These are phyloP conservation scores for Kwoniella botswanensis DNA, from an alignment of 768 basidiomycete genomes.

Conservation along the genomic window DNA sequence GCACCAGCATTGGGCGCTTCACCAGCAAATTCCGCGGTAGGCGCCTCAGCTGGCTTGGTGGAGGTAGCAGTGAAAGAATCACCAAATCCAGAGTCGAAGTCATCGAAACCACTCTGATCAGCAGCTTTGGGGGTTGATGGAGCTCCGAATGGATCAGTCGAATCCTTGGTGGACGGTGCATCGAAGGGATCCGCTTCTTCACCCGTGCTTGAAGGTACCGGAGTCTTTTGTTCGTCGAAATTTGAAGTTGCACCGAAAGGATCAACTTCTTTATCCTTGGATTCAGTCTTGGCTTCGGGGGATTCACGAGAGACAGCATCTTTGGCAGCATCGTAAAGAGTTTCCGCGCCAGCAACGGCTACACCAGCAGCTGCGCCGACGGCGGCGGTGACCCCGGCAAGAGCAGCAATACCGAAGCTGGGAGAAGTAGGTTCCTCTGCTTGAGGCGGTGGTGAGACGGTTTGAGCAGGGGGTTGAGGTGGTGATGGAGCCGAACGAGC, in stretches of 20 bases:
- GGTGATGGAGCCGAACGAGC: background rate
- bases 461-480: constrained; percentile 5
- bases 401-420: constrained; percentile 37
- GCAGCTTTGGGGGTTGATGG: constrained; percentile 13
- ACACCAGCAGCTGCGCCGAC: constrained; percentile 29
- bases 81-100: constrained; percentile 51
- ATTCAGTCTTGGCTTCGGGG: constrained; percentile 13
- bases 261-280: constrained; percentile 20
- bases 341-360: constrained; percentile 39
- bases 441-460: constrained; percentile 9
- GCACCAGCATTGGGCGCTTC: constrained; percentile 1
- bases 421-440: constrained; percentile 22
- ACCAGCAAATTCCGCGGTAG: constrained; percentile 25
- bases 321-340: constrained; percentile 42
- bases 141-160: constrained; percentile 44
- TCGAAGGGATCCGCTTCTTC: constrained; percentile 44
- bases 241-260: constrained; percentile 30
- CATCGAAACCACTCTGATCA: constrained; percentile 23
- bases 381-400: constrained; percentile 45
- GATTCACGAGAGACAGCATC: constrained; percentile 32
- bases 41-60: constrained; percentile 20
- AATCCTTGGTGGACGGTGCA: constrained; percentile 12
- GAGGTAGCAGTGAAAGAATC: constrained; percentile 51
- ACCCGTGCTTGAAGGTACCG: background rate
- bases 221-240: constrained; percentile 12